A percentile compares a stretch with the other conserved stretches of the same genome.
These are phyloP conservation scores for Ceratobasidium sp. DNA, from an alignment of 1,284 basidiomycete species.

Conservation along the genomic window DNA sequence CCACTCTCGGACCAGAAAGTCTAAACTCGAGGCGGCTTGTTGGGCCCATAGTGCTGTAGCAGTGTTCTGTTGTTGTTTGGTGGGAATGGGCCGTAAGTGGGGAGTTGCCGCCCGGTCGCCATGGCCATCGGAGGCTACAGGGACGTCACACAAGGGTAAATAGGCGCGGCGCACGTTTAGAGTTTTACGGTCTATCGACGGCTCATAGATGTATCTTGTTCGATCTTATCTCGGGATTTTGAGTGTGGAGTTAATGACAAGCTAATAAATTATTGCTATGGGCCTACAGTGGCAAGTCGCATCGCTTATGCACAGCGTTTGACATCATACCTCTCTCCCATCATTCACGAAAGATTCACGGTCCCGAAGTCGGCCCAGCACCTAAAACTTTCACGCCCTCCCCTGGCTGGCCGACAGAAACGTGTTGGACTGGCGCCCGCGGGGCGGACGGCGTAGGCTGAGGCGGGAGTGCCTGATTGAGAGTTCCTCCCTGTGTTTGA, in stretches of 20 bases:
- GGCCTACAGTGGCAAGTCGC: not conserved
- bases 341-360: not conserved
- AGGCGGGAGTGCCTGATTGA: conserved; percentile 15
- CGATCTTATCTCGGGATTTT: not conserved
- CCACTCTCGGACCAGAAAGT: not conserved
- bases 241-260: not conserved
- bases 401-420: conserved; percentile 5
- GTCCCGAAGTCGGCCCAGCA: not conserved
- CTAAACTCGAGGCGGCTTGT: not conserved
- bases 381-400: conserved; percentile 18
- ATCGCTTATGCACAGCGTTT: not conserved
- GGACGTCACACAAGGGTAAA: not conserved
- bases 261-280: not conserved
- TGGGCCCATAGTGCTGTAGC: too few relatives aligned
- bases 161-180: not conserved
- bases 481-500: not conserved
- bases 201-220: too few relatives aligned
- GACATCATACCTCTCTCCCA: not conserved
- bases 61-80: too few relatives aligned
- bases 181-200: not conserved
- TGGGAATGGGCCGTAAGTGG: not conserved
- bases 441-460: not conserved
- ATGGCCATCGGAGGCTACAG: conserved; percentile 4
- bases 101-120: conserved; percentile 14
- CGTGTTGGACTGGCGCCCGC: conserved; percentile 13